phyloP scores from a whole-genome alignment of 129 eudicot species.

The Helianthus tuberosus region DNA sequence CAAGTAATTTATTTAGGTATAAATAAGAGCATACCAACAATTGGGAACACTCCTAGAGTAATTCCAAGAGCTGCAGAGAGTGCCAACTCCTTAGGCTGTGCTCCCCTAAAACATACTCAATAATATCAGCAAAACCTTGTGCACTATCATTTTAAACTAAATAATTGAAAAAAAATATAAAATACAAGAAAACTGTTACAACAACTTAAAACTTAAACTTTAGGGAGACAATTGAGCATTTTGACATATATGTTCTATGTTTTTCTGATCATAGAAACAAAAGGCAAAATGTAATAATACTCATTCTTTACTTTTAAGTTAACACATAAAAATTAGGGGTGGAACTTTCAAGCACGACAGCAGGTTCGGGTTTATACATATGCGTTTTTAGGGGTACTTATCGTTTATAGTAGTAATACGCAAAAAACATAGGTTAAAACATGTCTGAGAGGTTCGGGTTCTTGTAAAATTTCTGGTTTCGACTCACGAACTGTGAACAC shows the following conservation, averaged over 20 bases:
- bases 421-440: background rate
- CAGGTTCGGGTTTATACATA: background rate
- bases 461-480: no score
- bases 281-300: constrained; percentile 6
- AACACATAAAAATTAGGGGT: background rate
- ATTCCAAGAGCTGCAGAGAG: constrained; percentile 86
- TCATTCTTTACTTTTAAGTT: no score
- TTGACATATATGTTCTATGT: background rate
- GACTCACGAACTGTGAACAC: no score
- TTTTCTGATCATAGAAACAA: background rate
- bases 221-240: background rate
- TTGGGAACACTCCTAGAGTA: constrained; percentile 85
- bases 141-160: constrained; percentile 1
- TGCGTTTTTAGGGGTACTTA: background rate
- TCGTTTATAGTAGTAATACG: background rate
- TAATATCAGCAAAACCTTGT: constrained; percentile 19
- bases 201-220: background rate
- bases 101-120: constrained; percentile 60
- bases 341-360: background rate
- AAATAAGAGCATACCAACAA: constrained; percentile 75
- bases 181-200: background rate
- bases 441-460: no score
- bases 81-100: constrained; percentile 92
- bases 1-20: background rate
- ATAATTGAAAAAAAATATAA: background rate